Evolutionary conservation across 768 basidiomycete species (phyloP).

Genomic region (Amanita subjunquillea): DNA sequence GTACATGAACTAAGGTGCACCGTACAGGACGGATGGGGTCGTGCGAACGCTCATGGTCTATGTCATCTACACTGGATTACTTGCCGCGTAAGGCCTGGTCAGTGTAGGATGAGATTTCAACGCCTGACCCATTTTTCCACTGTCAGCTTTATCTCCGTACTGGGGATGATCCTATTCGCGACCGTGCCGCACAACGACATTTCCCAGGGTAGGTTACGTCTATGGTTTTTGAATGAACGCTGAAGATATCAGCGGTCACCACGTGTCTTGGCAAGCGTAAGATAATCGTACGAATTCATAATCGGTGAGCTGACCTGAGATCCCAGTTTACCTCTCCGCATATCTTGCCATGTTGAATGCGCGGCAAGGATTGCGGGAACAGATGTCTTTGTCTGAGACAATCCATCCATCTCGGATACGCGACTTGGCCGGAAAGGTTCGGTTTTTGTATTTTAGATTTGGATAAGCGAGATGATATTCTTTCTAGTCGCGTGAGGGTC

Average conservation of each 20-base stretch:
- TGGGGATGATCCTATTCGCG: too few species aligned
- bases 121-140: neutral
- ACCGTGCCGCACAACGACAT: slow-evolving; percentile 46
- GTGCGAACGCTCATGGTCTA: slow-evolving; percentile 39
- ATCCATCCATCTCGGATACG: slow-evolving; percentile 26
- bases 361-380: slow-evolving; percentile 27
- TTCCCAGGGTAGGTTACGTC: slow-evolving; percentile 28
- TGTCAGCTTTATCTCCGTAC: slow-evolving; percentile 30
- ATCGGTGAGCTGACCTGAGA: neutral
- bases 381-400: slow-evolving; percentile 23
- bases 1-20: neutral
- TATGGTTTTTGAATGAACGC: neutral
- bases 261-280: slow-evolving; percentile 22
- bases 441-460: neutral
- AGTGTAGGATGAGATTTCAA: too few species aligned
- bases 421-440: slow-evolving; percentile 9
- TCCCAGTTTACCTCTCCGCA: slow-evolving; percentile 44
- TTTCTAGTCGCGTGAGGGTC: too few species aligned
- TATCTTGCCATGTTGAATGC: slow-evolving; percentile 47
- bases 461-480: too few species aligned
- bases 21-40: slow-evolving; percentile 37
- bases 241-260: slow-evolving; percentile 27
- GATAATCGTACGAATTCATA: too few species aligned
- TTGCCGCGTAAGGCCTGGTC: slow-evolving; percentile 26
- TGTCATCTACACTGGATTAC: slow-evolving; percentile 43